Base-by-base conservation (phyloP, 2,329 filamentous ascomycete species). In the Cladophialophora carrionii region DNA sequence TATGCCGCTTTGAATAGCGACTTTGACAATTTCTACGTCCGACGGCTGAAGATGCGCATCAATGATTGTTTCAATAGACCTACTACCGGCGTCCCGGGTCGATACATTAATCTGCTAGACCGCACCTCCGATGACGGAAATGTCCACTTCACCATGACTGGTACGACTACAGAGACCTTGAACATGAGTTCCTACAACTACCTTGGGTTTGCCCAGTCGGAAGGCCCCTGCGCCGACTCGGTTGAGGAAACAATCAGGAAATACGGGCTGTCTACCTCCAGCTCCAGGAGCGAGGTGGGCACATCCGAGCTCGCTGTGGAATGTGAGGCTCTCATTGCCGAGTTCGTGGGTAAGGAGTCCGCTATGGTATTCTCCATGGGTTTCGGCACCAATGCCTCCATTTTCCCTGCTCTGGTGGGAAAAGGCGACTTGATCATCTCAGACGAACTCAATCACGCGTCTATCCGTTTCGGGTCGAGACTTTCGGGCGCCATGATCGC, bases 161-260 rank as follows among this genome's bases (percentile, higher is more conserved):
- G 95, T 64, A 96, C 92, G 55, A 89, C 87, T 65, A 98, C 94
- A 1, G 92, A 99, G 78, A 98, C 95, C 0, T 82, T 99, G 73
- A 99, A 99, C 80, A 90, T 99, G 89, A 97, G 94, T 81, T 99
- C 95, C 1, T 99, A 99, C 85, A 99, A 99, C 79, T 99, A 99
- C 76, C 90, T 99, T 26, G 95, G 95, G 51, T 99, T 99, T 74
- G 95, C 95, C 58, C 95, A 99, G 78, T 97, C 95, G 0, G 93
- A 98, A 71, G 95, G 95, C 10, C 94, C 95, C 48, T 99, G 95
- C 75, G 95, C 95, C 54, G 94, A 98, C 76, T 89, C 91, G 14
- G 91, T 94, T 3, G 95, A 99, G 80, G 89, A 93, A 54, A 87
- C 86, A 54, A 87, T 96, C 70, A 88, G 87, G 78, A 93, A 90